These are phyloP conservation scores for Caryopteris hybrid DNA, from an alignment of 305 asterid genomes.

Conservation along the genomic window DNA sequence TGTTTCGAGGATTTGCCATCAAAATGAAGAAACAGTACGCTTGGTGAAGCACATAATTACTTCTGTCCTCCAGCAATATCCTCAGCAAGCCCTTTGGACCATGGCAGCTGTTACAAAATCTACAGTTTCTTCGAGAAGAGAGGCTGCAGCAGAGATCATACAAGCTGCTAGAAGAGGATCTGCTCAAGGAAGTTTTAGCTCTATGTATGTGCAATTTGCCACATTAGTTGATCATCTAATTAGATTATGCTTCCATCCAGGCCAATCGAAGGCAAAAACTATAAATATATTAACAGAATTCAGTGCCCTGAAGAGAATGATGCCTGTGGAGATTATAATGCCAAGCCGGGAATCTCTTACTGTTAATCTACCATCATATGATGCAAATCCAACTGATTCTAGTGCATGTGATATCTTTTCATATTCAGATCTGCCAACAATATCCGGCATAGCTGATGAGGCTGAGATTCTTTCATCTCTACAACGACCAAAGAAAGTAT, in stretches of 20 bases:
- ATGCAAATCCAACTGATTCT: slow-evolving; percentile 41
- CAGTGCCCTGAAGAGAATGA: slow-evolving; percentile 93
- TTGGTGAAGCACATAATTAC: slow-evolving; percentile 84
- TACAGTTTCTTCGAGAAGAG: slow-evolving; percentile 81
- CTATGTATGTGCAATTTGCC: slow-evolving; percentile 86
- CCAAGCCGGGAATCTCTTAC: slow-evolving; percentile 90
- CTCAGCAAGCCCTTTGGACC: slow-evolving; percentile 99
- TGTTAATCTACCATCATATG: slow-evolving; percentile 72
- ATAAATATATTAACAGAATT: slow-evolving; percentile 86
- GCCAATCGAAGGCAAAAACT: slow-evolving; percentile 75
- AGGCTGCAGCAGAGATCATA: slow-evolving; percentile 96
- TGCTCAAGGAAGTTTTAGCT: slow-evolving; percentile 51
- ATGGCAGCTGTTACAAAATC: slow-evolving; percentile 99
- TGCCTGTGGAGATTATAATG: slow-evolving; percentile 94
- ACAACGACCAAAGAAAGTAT: slow-evolving; percentile 95
- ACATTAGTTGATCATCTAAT: slow-evolving; percentile 85
- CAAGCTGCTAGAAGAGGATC: slow-evolving; percentile 84
- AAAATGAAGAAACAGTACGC: slow-evolving; percentile 79
- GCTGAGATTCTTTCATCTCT: slow-evolving; percentile 98
- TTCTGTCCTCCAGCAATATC: slow-evolving; percentile 77
- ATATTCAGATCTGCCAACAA: slow-evolving; percentile 69
- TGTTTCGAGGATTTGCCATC: slow-evolving; percentile 99
- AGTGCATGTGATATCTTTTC: slow-evolving; percentile 65
- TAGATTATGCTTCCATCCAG: slow-evolving; percentile 85
- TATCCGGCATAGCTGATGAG: slow-evolving; percentile 90